These are phyloP conservation scores for Lenzites betulinus DNA, from an alignment of 768 basidiomycete species.

Conservation along the genomic window DNA sequence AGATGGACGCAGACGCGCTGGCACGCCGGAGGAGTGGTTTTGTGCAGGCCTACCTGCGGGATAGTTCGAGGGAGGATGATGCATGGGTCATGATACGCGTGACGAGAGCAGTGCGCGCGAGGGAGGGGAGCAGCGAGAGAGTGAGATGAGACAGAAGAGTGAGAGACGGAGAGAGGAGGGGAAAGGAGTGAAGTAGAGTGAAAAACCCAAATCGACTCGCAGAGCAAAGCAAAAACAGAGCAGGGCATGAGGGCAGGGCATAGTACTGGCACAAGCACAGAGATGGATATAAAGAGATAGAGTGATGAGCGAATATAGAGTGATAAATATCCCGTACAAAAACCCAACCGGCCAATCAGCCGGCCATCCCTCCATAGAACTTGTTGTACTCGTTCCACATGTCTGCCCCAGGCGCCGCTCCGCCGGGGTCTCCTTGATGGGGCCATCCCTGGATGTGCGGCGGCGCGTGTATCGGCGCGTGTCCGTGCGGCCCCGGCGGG, in stretches of 20 bases:
- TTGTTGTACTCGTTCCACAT: constrained; percentile 13
- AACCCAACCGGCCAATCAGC: neutral
- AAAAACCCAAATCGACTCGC: no score
- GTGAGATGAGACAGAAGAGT: no score
- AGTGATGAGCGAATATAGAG: neutral
- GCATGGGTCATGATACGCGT: neutral
- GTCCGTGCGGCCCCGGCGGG: neutral
- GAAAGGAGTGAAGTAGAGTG: no score
- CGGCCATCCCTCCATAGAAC: neutral
- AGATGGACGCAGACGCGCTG: no score
- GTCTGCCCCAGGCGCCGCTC: neutral
- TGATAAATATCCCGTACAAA: constrained; percentile 2
- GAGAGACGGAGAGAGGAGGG: no score
- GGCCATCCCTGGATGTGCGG: constrained; percentile 9
- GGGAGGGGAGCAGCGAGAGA: no score
- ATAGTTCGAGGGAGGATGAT: neutral
- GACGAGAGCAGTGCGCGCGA: neutral
- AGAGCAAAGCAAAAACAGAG: no score
- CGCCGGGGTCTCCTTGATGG: neutral
- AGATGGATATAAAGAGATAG: no score
- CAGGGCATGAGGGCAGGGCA: no score
- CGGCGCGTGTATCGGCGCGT: constrained; percentile 1
- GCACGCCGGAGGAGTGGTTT: no score
- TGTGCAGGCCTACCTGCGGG: no score
- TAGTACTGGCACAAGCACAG: no score